Percentiles rank a stretch among this genome's conserved stretches.
Conservation (phyloP, 2,329 filamentous ascomycete species). For the Penicillium sp. region DNA sequence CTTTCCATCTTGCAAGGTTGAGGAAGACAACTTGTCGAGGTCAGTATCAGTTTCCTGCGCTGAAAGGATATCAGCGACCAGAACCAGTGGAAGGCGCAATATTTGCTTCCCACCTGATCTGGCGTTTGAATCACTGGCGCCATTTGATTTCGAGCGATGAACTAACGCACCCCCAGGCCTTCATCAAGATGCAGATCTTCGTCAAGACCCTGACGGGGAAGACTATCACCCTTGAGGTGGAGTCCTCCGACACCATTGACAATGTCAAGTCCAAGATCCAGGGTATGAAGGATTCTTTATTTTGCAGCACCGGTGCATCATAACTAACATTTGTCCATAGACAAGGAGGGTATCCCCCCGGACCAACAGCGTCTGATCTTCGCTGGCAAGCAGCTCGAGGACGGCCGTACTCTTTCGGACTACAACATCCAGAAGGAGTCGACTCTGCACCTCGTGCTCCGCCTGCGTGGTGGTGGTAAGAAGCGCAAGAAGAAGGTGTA, state of each 20-base stretch:
- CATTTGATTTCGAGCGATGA: conserved; percentile 3
- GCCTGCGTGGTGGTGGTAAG: conserved; percentile 97
- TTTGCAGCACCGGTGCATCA: neutral
- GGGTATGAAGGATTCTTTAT: conserved; percentile 45
- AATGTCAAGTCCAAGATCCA: conserved; percentile 99
- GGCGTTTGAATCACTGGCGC: neutral
- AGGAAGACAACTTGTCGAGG: conserved; percentile 60
- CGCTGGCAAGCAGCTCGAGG: conserved; percentile 99
- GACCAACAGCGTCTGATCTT: conserved; percentile 99
- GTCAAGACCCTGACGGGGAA: conserved; percentile 84
- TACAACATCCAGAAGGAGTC: conserved; percentile 99
- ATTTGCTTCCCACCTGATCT: neutral
- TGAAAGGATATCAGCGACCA: neutral
- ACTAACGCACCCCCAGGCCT: conserved; percentile 33
- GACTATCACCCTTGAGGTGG: conserved; percentile 99
- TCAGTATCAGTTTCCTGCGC: conserved; percentile 30
- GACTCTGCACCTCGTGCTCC: conserved; percentile 95
- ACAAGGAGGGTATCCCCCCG: conserved; percentile 99
- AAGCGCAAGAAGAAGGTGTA: conserved; percentile 99
- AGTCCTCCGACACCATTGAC: conserved; percentile 99
- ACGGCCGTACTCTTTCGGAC: conserved; percentile 96
- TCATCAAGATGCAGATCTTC: conserved; percentile 51
- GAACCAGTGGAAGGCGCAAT: neutral
- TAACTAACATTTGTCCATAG: conserved; percentile 49
- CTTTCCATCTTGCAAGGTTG: conserved; percentile 45